These are phyloP conservation scores for Ascochyta rabiei DNA, from an alignment of 2,329 filamentous ascomycete genomes.

Conservation along the genomic window DNA sequence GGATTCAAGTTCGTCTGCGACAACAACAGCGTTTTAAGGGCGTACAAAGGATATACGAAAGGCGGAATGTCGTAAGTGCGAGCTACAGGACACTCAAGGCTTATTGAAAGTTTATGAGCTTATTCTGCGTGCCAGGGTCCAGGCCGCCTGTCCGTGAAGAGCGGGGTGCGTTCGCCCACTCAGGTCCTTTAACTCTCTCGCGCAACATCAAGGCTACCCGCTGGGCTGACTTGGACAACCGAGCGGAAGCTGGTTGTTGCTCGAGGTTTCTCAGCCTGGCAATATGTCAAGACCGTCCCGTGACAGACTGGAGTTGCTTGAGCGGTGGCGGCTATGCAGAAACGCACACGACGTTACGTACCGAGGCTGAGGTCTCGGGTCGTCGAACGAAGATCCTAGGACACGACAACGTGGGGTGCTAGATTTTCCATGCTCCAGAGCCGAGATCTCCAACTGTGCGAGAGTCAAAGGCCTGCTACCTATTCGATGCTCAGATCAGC, in stretches of 20 bases:
- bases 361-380: slow-evolving; percentile 11
- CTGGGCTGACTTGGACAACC: not conserved
- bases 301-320: not conserved
- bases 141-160: not conserved
- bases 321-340: not conserved
- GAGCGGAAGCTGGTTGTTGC: not conserved
- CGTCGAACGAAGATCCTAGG: slow-evolving; percentile 4
- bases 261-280: not conserved
- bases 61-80: no score
- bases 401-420: not conserved
- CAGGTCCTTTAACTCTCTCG: not conserved
- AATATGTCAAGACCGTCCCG: not conserved
- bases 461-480: slow-evolving; percentile 4
- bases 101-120: no score
- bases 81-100: no score
- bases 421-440: not conserved
- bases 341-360: slow-evolving; percentile 14
- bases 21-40: no score
- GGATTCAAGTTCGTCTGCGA: no score
- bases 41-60: no score
- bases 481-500: slow-evolving; percentile 33
- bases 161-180: slow-evolving; percentile 1
- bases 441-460: not conserved
- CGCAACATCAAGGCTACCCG: slow-evolving; percentile 1
- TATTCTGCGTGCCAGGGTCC: no score